These are phyloP conservation scores for Biscogniauxia marginata DNA, from an alignment of 2,329 filamentous ascomycete genomes.

Conservation along the genomic window DNA sequence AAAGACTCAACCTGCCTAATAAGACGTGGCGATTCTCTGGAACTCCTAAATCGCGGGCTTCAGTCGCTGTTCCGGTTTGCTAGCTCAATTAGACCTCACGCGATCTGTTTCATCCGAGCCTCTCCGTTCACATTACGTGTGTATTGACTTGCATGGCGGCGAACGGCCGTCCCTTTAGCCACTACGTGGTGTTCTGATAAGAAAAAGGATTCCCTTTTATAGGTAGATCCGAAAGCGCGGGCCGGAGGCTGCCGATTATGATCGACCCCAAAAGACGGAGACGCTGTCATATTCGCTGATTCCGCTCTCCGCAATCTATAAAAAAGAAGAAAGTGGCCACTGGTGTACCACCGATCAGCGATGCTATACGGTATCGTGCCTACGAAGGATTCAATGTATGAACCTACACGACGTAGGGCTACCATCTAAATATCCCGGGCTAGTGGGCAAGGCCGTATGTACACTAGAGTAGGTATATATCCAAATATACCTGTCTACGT, in stretches of 20 bases:
- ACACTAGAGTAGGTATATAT: too few species aligned
- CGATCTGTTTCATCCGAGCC: not conserved
- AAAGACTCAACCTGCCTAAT: not conserved
- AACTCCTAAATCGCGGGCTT: not conserved
- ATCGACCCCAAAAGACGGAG: not conserved
- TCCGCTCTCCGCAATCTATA: not conserved
- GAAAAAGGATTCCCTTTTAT: not conserved
- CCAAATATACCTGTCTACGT: too few species aligned
- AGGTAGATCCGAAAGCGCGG: not conserved
- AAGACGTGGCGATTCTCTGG: not conserved
- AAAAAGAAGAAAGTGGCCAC: not conserved
- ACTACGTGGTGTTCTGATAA: not conserved
- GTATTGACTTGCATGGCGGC: not conserved
- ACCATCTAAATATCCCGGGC: not conserved
- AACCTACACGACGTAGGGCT: not conserved
- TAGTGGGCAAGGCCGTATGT: too few species aligned
- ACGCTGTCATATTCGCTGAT: not conserved
- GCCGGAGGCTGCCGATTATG: not conserved
- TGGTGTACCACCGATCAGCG: not conserved
- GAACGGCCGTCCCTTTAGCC: not conserved
- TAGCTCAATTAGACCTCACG: not conserved
- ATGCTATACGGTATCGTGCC: not conserved
- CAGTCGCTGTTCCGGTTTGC: not conserved
- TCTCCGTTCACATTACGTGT: not conserved
- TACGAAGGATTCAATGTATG: not conserved